phyloP scores from a whole-genome alignment of 495 filamentous ascomycete species.

The Hypomontagnella submonticulosa region DNA sequence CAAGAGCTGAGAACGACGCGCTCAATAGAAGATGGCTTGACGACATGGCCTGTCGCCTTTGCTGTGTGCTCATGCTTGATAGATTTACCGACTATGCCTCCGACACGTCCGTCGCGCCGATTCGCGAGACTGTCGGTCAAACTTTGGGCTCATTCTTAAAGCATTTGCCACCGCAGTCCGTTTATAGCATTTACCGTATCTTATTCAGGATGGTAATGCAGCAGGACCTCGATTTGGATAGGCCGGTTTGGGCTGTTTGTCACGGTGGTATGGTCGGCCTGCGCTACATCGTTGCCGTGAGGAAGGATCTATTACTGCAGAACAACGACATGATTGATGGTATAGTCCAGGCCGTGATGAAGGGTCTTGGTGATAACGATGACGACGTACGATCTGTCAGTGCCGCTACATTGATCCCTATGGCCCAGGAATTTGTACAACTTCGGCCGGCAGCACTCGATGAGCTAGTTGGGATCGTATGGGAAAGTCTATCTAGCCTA shows the following conservation, averaged over 20 bases:
- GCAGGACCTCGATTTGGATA: constrained; percentile 74
- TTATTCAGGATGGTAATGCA: constrained; percentile 94
- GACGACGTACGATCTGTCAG: constrained; percentile 98
- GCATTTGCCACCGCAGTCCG: constrained; percentile 77
- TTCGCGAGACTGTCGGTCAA: constrained; percentile 96
- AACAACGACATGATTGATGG: constrained; percentile 90
- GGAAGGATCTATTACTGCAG: constrained; percentile 87
- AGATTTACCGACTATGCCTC: constrained; percentile 98
- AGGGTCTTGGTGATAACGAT: constrained; percentile 87
- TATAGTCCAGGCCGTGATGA: constrained; percentile 91
- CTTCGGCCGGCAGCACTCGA: constrained; percentile 80
- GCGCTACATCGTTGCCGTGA: constrained; percentile 91
- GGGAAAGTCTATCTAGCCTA: constrained; percentile 94
- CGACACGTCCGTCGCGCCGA: constrained; percentile 95
- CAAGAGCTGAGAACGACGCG: constrained; percentile 76
- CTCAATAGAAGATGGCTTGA: constrained; percentile 88
- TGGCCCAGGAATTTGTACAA: constrained; percentile 91
- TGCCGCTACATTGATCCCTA: constrained; percentile 94
- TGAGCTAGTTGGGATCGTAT: constrained; percentile 89
- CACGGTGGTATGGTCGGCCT: constrained; percentile 98
- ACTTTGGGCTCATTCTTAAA: constrained; percentile 88
- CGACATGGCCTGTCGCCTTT: constrained; percentile 89
- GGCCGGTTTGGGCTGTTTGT: constrained; percentile 89
- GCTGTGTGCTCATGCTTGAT: constrained; percentile 96
- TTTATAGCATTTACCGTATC: constrained; percentile 81